These are phyloP conservation scores for Macrotyloma uniflorum DNA, from an alignment of 306 rosid genomes.

Conservation along the genomic window DNA sequence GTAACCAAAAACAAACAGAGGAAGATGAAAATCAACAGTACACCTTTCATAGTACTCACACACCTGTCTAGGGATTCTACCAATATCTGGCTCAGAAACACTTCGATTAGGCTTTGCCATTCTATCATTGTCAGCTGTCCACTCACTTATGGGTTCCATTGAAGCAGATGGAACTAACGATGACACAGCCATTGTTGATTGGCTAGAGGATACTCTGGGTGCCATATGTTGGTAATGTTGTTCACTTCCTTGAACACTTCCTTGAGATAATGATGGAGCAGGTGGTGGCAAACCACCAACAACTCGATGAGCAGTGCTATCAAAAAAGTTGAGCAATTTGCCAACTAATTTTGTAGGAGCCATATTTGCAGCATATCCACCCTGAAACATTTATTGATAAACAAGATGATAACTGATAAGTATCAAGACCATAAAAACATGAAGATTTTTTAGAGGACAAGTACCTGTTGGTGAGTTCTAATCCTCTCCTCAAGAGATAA, in stretches of 20 bases:
- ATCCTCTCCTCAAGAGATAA: conserved; percentile 92
- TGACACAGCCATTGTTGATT: conserved; percentile 88
- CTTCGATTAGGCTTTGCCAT: conserved; percentile 75
- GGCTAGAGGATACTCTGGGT: conserved; percentile 71
- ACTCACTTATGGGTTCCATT: conserved; percentile 80
- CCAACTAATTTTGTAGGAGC: conserved; percentile 82
- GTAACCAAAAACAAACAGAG: conserved; percentile 19
- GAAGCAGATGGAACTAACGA: conserved; percentile 87
- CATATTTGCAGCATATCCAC: conserved; percentile 81
- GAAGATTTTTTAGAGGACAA: conserved; percentile 17
- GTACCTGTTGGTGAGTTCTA: conserved; percentile 85
- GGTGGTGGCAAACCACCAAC: conserved; percentile 94
- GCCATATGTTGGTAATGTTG: conserved; percentile 55
- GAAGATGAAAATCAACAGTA: conserved; percentile 25
- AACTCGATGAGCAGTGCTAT: conserved; percentile 91
- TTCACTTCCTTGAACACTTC: conserved; percentile 56
- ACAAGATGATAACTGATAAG: conserved; percentile 2
- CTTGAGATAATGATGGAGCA: conserved; percentile 65
- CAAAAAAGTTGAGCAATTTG: conserved; percentile 82
- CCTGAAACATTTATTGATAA: conserved; percentile 55
- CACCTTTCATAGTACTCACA: conserved; percentile 37
- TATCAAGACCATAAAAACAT: conserved; percentile 23
- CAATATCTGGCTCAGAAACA: conserved; percentile 92
- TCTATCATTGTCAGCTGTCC: conserved; percentile 63
- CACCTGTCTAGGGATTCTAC: conserved; percentile 85